Base-by-base conservation (phyloP, 148 eudicot genomes). In the Vaccinium corymbosum region DNA sequence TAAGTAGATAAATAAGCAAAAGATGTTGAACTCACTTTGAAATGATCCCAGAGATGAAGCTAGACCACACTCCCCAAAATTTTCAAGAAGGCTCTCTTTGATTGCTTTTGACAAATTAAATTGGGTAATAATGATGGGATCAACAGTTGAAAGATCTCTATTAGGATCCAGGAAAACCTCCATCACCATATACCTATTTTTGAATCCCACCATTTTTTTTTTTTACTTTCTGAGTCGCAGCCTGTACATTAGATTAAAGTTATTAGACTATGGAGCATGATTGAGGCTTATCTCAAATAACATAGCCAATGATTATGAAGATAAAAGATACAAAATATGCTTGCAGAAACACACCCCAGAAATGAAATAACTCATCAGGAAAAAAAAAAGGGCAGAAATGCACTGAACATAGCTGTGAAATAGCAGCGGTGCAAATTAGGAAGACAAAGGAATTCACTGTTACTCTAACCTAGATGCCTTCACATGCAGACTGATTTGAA, bases 31-130 rank as follows among this genome's bases (percentile, higher is more conserved):
- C 89, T 85, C 56, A 93, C 98, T 97, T 83, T 93, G 94, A 72
- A 94, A 89, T 1, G 99, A 96, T n/a, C 89, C 90, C 7, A 90
- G 88, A 22, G 94, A 90, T 61, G 98, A 94, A 78, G 95, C 99
- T 71, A 93, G 87, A 76, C 99, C 99, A 79, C 97, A 96, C 89
- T 94, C 97, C n/a, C 99, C 99, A 85, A 96, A 96, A 86, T 94
- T 96, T 22, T 88, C 75, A 62, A 91, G 95, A 83, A 96, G 87
- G 89, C 94, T 94, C 19, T 94, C 94, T 81, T 90, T 93, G 49
- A 96, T 91, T 15, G 97, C 95, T 86, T 90, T 92, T 9, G 90
- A 84, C 59, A 96, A 83, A 85, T 94, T 96, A 83, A 79, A 84
- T 78, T 87, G 91, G 72, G 97, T 93, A 57, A 93, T 83, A 55